Percentiles rank a stretch among this genome's conserved stretches.
These are phyloP conservation scores for Oehlia diaphana DNA, from an alignment of 192 early-diverging fungal genomes.

Conservation along the genomic window DNA sequence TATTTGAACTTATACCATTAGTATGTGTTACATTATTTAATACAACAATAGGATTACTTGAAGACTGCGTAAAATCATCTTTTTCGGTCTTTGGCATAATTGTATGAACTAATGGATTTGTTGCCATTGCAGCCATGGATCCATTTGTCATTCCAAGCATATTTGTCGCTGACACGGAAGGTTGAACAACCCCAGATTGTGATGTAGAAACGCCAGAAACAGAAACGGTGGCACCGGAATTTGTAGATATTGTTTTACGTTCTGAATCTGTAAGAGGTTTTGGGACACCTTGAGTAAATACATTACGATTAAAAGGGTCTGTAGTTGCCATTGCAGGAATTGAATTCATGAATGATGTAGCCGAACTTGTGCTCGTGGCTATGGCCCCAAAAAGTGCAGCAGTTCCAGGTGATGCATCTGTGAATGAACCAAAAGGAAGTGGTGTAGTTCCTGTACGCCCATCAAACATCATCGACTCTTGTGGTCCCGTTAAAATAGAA, in stretches of 20 bases:
- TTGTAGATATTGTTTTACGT: slow-evolving; percentile 30
- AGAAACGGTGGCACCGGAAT: not conserved
- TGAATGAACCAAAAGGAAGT: slow-evolving; percentile 21
- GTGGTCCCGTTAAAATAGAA: slow-evolving; percentile 73
- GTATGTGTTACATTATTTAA: slow-evolving; percentile 12
- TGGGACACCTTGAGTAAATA: slow-evolving; percentile 1
- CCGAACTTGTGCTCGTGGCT: not conserved
- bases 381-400: slow-evolving; percentile 25
- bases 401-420: slow-evolving; percentile 29
- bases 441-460: slow-evolving; percentile 29
- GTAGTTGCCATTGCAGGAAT: not conserved
- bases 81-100: slow-evolving; percentile 28
- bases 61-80: slow-evolving; percentile 3
- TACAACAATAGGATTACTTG: not conserved
- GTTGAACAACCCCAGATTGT: not conserved
- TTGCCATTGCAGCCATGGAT: not conserved
- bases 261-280: slow-evolving; percentile 21
- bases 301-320: not conserved
- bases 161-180: not conserved
- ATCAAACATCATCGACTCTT: slow-evolving; percentile 38
- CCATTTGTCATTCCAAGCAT: not conserved
- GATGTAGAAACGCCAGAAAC: not conserved
- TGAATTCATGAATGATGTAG: slow-evolving; percentile 30
- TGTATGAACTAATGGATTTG: not conserved
- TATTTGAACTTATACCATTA: slow-evolving; percentile 4